phyloP scores from a whole-genome alignment of 306 rosid genomes.

The Quercus robur region DNA sequence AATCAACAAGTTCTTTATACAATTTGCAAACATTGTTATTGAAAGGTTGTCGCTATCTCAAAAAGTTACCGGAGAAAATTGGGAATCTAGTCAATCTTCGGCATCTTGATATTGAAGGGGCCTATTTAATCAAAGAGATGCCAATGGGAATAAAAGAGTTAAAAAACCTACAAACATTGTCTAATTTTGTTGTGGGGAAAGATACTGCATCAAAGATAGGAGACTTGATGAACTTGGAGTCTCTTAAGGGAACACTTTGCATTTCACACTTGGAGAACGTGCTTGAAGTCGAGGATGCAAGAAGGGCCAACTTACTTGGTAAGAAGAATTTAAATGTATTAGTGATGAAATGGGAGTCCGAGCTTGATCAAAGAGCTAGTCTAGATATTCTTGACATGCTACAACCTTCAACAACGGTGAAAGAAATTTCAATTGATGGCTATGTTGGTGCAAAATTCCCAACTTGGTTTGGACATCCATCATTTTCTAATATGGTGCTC shows the following conservation, averaged over 20 bases:
- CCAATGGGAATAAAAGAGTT: neutral
- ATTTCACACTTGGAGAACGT: neutral
- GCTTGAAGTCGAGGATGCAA: neutral
- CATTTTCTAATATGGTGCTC: too few relatives aligned
- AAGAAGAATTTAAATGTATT: neutral
- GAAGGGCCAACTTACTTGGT: neutral
- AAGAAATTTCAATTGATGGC: neutral
- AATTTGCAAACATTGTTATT: neutral
- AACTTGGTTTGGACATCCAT: neutral
- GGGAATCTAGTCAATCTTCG: too few relatives aligned
- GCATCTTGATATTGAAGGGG: too few relatives aligned
- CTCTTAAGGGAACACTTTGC: neutral
- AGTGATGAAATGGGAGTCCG: neutral
- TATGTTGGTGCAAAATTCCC: neutral
- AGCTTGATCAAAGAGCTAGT: too few relatives aligned
- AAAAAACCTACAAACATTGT: neutral
- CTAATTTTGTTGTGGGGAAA: too few relatives aligned
- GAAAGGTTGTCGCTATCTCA: accelerated
- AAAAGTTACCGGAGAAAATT: neutral
- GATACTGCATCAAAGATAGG: too few relatives aligned
- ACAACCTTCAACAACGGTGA: neutral
- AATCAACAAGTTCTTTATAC: neutral
- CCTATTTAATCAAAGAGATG: too few relatives aligned
- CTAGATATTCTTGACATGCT: neutral
- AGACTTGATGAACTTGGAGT: neutral